Evolutionary conservation across 805 yeast genomes (phyloP), one percentile per base, ranked within the genome.

Genomic region (Yarrowia sp.): DNA sequence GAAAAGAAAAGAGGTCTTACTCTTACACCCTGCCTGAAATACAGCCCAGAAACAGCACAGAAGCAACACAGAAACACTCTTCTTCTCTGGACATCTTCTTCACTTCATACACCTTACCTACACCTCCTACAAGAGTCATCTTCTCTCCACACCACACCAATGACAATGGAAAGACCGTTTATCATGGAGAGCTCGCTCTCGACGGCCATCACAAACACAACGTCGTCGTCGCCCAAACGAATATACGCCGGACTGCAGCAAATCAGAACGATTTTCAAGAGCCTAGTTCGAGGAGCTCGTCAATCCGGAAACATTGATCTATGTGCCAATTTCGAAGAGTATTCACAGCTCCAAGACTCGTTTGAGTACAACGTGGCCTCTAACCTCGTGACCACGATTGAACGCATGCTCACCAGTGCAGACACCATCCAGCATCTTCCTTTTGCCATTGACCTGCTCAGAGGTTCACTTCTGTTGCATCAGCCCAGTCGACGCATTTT

Each of bases 381-480:
- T 1, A 71, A 76, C 16, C 71, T 80, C 33, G 68, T 81, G 26
- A 59, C 72, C 16, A 67, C 73, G 33, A 68, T 76, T 7, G 70
- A 70, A 66, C 43, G 66, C 19, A 38, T 66, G 35, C 48, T 49
- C 21, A 41, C 43, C 4, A 14, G 41, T 40, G 19, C 40, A 38
- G 65, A 56, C 16, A 38, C 65, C 21, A 16, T 65, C 61, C 48
- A 40, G 30, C 40, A 28, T 24, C 32, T 51, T 11, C 52, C 56
- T 1, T 44, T 46, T 38, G 67, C 70, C 0, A 72, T 78, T 12
- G 78, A 80, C 43, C 74, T 82, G 1, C 72, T 86, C 4, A 88
- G 85, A 69, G 92, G 92, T 0, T 74, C 84, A 11, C 76, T 88
- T 21, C 75, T 88, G 44, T 59, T 87, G 9, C 92, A 88, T 70